Evolutionary conservation across 1,139 yeast genomes (phyloP).

Genomic region (Kurtzmaniella quercitrusa): DNA sequence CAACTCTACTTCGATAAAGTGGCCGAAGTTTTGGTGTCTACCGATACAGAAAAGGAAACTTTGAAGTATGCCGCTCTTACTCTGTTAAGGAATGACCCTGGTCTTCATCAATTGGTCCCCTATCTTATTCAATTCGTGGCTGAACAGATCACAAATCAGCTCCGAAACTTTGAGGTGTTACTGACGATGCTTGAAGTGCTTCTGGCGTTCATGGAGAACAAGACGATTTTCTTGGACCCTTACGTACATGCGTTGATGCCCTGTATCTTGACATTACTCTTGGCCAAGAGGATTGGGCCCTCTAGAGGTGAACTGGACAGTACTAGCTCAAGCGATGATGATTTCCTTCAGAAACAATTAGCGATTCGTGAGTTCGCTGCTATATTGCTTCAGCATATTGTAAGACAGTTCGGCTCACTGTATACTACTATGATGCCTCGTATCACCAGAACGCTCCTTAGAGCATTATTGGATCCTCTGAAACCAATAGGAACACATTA

Average conservation of each 20-base stretch:
- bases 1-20: slow-evolving; percentile 92
- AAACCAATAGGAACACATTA: slow-evolving; percentile 87
- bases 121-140: slow-evolving; percentile 95
- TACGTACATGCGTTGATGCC: slow-evolving; percentile 97
- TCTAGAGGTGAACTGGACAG: slow-evolving; percentile 26
- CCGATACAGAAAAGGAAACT: slow-evolving; percentile 54
- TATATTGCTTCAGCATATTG: slow-evolving; percentile 70
- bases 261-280: slow-evolving; percentile 78
- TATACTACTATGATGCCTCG: slow-evolving; percentile 91
- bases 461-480: slow-evolving; percentile 78
- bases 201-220: slow-evolving; percentile 78
- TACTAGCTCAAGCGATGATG: slow-evolving; percentile 17
- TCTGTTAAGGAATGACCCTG: slow-evolving; percentile 87
- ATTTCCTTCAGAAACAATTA: slow-evolving; percentile 37
- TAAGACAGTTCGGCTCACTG: slow-evolving; percentile 75
- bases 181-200: slow-evolving; percentile 91
- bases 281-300: slow-evolving; percentile 88
- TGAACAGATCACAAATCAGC: slow-evolving; percentile 88
- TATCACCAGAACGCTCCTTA: slow-evolving; percentile 84
- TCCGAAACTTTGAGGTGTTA: slow-evolving; percentile 66
- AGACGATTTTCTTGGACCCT: slow-evolving; percentile 87
- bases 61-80: slow-evolving; percentile 76
- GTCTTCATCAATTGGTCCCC: slow-evolving; percentile 93
- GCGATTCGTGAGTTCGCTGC: slow-evolving; percentile 88
- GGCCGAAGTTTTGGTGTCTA: slow-evolving; percentile 68